phyloP scores from a whole-genome alignment of 2,329 filamentous ascomycete species.

The Arthrobotrys sphaeroides region DNA sequence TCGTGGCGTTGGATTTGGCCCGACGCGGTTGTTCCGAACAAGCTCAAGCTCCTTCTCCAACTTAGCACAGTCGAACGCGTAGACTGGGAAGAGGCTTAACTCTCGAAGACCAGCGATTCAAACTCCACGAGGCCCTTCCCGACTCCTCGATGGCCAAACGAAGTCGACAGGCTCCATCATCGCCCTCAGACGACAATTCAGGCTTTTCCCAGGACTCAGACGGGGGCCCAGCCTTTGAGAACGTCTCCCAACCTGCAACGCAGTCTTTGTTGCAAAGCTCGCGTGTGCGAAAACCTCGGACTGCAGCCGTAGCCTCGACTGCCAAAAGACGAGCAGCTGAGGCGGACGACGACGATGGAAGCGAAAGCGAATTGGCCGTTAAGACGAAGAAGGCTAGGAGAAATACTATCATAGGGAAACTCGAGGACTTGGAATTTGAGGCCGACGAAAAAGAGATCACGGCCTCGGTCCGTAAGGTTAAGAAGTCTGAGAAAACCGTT shows the following conservation, averaged over 20 bases:
- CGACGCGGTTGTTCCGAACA: neutral
- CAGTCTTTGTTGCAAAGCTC: conserved; percentile 19
- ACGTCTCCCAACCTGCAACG: conserved; percentile 34
- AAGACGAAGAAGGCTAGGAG: conserved; percentile 27
- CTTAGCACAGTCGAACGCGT: conserved; percentile 6
- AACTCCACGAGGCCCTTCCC: neutral
- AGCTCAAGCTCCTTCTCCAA: neutral
- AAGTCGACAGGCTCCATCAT: conserved; percentile 4
- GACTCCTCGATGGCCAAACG: conserved; percentile 43
- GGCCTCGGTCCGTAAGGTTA: conserved; percentile 50
- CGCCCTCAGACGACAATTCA: conserved; percentile 28
- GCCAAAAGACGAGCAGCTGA: conserved; percentile 31
- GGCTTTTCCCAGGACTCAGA: conserved; percentile 41
- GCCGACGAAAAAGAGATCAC: conserved; percentile 47
- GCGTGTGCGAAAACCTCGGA: conserved; percentile 21
- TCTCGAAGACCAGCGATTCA: neutral
- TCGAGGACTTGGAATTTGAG: conserved; percentile 22
- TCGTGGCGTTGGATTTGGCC: neutral
- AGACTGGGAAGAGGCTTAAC: neutral
- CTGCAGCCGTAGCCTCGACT: conserved; percentile 17
- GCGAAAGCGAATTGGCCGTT: conserved; percentile 1
- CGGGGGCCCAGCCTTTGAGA: conserved; percentile 19
- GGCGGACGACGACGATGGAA: conserved; percentile 10
- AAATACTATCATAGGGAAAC: conserved; percentile 20
- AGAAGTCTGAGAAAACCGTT: neutral